A percentile compares a stretch with the other conserved stretches of the same genome.
Conservation (phyloP, 352 stramenopile genomes). For the Hyaloperonospora brassicae region DNA sequence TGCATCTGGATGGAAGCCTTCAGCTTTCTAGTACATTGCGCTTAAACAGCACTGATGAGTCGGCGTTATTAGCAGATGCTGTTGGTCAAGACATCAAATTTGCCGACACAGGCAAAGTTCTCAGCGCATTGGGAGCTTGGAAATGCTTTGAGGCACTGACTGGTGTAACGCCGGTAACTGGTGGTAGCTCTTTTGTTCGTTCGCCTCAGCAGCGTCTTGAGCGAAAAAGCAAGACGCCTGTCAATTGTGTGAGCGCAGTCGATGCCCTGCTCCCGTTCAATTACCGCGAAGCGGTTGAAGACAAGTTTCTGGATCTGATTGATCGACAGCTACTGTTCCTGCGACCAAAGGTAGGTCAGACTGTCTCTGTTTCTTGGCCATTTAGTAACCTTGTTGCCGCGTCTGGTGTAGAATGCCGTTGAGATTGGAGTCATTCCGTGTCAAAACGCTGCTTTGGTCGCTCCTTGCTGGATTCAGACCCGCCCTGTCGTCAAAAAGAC, state of each 20-base stretch:
- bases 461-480: conserved; percentile 59
- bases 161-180: conserved; percentile 21
- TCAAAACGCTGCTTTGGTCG: conserved; percentile 36
- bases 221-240: conserved; percentile 27
- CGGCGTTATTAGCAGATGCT: background rate
- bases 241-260: conserved; percentile 44
- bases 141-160: conserved; percentile 56
- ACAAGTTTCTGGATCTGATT: conserved; percentile 59
- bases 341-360: conserved; percentile 44
- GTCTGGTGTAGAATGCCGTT: conserved; percentile 32
- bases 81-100: background rate
- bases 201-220: conserved; percentile 43
- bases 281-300: conserved; percentile 41
- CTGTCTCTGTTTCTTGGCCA: background rate
- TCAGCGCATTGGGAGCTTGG: conserved; percentile 57
- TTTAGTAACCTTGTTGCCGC: background rate
- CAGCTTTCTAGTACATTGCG: conserved; percentile 6
- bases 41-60: background rate
- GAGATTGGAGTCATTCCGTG: conserved; percentile 70
- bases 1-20: conserved; percentile 41
- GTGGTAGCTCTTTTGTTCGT: conserved; percentile 21
- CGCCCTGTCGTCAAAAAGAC: conserved; percentile 47
- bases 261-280: conserved; percentile 60
- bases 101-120: conserved; percentile 17
- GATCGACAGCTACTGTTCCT: conserved; percentile 46